Base-by-base conservation (phyloP, 129 eudicot species). In the Escallonia herrerae region DNA sequence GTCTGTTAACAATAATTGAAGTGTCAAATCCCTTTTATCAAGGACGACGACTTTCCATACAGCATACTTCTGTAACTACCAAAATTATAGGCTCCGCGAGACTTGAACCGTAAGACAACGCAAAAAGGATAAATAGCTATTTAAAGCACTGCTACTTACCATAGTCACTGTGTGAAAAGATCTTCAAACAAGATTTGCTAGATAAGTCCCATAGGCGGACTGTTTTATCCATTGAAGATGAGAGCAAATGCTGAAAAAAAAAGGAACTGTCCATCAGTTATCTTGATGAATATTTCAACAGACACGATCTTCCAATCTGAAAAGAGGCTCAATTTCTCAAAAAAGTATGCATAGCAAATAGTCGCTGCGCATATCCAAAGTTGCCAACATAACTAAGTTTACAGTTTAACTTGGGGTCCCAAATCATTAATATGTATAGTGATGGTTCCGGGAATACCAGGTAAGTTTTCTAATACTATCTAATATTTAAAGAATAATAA, bases 151-250 rank as follows among this genome's bases (percentile, higher is more conserved):
- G 33, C 43, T 52, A 73, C 79, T 79, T 78, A 93, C 99, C 99
- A 78, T 86, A 93, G 73, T 93, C 99, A 74, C 99, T 93, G 75
- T 93, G 99, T 62, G 99, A 93, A 69, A 93, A 93, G 52, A 84
- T 69, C 85, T 93, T 89, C 83, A 93, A 76, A 80, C 99, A 93
- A 68, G 91, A 71, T 70, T 86, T 86, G 96, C 95, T 86, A 62
- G 81, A 80, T 72, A 93, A 71, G 74, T 93, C 78, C 99, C 99
- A 93, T 53, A 93, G 78, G 59, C 99, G 86, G 64, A 93, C 99
- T 9, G 99, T 93, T 76, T 93, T 93, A 73, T 93, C 99, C 99
- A 93, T 93, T 13, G 99, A 93, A 55, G 99, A 93, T 71, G 99
- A 93, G 48, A 93, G 95, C 86, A 93, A 79, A 73, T 86, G 85